Evolutionary conservation across 805 yeast species (phyloP), one percentile per base, ranked within the genome.

Genomic region (Dipodascus albidus): DNA sequence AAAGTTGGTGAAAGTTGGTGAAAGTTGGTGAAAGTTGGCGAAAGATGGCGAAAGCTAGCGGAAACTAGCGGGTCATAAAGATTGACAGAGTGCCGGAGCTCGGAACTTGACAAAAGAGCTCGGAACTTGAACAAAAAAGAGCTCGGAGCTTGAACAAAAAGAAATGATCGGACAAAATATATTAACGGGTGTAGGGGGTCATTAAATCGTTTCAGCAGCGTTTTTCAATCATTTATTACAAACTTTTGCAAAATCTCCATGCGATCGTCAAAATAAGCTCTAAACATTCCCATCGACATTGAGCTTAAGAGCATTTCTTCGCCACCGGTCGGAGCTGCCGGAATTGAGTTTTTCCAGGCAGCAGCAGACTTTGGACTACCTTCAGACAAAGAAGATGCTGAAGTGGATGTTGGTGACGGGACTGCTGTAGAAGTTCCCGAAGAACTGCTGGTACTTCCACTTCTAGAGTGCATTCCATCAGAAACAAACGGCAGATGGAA

Each of bases 171-270:
- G n/a, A n/a, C n/a, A n/a, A n/a, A n/a, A n/a, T n/a, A n/a, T n/a
- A n/a, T n/a, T n/a, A n/a, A n/a, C n/a, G n/a, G n/a, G n/a, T n/a
- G n/a, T n/a, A n/a, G n/a, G n/a, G n/a, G n/a, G 33, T 11, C 33
- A 27, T 27, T 6, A 27, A 27, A n/a, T n/a, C n/a, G n/a, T n/a
- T 27, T 27, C 11, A 27, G 33, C 9, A 11, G 33, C 6, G 33
- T 27, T 27, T 11, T 6, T 27, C 6, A 27, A 11, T 27, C 33
- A 27, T 27, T 27, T 6, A 27, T 27, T 27, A 11, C 33, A 27
- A 27, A 38, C 44, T 55, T 51, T 48, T 59, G 58, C 24, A 60
- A 48, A 50, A 60, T 59, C 50, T 56, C 59, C 60, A 60, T 53
- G 14, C 63, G 53, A 48, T 60, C 63, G n/a, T 49, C 27, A 24